These are phyloP conservation scores for Pyrus communis DNA, from an alignment of 306 rosid genomes.

Conservation along the genomic window DNA sequence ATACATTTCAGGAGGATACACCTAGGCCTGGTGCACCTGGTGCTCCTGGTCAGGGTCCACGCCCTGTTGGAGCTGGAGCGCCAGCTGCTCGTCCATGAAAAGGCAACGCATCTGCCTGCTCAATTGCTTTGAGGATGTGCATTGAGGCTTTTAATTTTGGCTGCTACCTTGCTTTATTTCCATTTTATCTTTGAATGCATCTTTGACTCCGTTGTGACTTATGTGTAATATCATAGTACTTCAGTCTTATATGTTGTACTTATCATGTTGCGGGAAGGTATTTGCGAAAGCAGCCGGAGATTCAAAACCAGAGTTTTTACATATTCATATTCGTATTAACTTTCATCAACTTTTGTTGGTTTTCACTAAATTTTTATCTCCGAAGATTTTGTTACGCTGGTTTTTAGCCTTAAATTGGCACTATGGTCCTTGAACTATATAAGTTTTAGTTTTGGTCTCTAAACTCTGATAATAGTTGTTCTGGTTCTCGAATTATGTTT, in stretches of 20 bases:
- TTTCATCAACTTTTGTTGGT: background rate
- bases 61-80: conserved; percentile 21
- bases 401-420: background rate
- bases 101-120: background rate
- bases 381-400: background rate
- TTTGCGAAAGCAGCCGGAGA: background rate
- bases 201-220: background rate
- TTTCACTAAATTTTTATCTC: background rate
- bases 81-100: conserved; percentile 17
- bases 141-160: background rate
- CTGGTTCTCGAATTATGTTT: background rate
- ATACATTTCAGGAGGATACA: conserved; percentile 15
- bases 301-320: background rate
- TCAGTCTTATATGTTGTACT: background rate
- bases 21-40: conserved; percentile 22
- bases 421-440: background rate
- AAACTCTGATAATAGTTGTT: background rate
- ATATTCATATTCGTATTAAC: background rate
- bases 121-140: background rate
- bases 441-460: background rate
- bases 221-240: background rate
- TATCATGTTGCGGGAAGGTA: background rate
- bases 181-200: background rate
- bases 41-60: conserved; percentile 28
- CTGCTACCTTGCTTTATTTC: background rate